These are phyloP conservation scores for Pseudogymnoascus sp. DNA, from an alignment of 2,329 filamentous ascomycete genomes.

Conservation along the genomic window DNA sequence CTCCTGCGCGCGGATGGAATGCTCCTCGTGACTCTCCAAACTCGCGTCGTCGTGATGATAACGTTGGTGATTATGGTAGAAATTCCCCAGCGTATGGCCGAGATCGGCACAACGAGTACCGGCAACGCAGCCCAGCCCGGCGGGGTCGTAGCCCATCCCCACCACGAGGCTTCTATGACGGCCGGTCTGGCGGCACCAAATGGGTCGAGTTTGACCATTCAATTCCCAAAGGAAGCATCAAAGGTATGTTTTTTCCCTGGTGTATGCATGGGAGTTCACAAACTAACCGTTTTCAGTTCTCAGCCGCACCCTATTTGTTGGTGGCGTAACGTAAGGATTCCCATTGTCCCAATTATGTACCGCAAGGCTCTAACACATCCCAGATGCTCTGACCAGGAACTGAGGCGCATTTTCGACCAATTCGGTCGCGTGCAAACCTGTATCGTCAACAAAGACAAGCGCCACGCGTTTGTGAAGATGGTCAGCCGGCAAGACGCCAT, in stretches of 20 bases:
- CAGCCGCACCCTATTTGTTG: conserved; percentile 92
- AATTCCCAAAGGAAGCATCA: conserved; percentile 72
- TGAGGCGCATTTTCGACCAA: conserved; percentile 71
- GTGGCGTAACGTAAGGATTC: conserved; percentile 74
- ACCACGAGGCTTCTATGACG: conserved; percentile 33
- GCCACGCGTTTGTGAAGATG: conserved; percentile 99
- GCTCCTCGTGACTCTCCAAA: conserved; percentile 50
- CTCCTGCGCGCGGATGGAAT: conserved; percentile 69
- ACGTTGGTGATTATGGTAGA: conserved; percentile 67
- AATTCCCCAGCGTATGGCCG: conserved; percentile 53
- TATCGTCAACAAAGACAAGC: conserved; percentile 96
- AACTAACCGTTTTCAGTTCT: conserved; percentile 51
- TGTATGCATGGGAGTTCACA: conserved; percentile 14
- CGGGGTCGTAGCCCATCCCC: conserved; percentile 60
- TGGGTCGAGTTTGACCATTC: conserved; percentile 73
- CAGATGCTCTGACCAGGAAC: conserved; percentile 71
- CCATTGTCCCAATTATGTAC: conserved; percentile 13
- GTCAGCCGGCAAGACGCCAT: conserved; percentile 80
- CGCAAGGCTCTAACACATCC: conserved; percentile 26
- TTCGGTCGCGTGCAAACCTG: conserved; percentile 92
- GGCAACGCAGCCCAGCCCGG: conserved; percentile 77
- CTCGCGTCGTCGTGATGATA: conserved; percentile 40
- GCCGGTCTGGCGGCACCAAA: conserved; percentile 51
- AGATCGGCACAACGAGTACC: conserved; percentile 63
- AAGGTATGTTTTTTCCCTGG: conserved; percentile 41